Evolutionary conservation across 495 filamentous ascomycete species (phyloP).

Genomic region (Sordaria brevicollis): DNA sequence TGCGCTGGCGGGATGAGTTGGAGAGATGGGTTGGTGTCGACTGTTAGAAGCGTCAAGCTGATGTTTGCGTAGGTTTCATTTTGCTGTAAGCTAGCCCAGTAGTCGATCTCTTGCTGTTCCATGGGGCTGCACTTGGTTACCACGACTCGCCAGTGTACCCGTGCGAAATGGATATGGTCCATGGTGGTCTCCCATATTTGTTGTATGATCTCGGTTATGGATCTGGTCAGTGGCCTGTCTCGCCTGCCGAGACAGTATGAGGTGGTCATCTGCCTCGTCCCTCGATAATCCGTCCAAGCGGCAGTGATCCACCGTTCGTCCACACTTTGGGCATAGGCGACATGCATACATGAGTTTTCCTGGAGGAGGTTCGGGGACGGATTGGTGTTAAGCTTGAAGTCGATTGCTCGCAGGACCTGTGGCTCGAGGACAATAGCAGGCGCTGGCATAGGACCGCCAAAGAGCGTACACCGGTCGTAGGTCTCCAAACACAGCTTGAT

Average conservation of each 20-base stretch:
- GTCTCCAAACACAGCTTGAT: constrained; percentile 67
- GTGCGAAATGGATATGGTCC: constrained; percentile 59
- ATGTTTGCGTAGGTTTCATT: constrained; percentile 32
- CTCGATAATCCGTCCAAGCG: constrained; percentile 85
- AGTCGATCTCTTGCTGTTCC: constrained; percentile 62
- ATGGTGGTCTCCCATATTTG: constrained; percentile 84
- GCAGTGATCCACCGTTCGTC: constrained; percentile 82
- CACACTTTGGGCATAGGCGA: constrained; percentile 73
- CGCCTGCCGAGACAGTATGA: constrained; percentile 70
- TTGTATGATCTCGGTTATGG: constrained; percentile 51
- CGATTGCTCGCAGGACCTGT: constrained; percentile 57
- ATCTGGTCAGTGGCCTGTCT: constrained; percentile 41
- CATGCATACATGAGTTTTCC: constrained; percentile 74
- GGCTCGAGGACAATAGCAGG: constrained; percentile 71
- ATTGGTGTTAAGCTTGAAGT: constrained; percentile 62
- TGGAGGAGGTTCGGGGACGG: constrained; percentile 66
- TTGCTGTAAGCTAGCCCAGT: constrained; percentile 38
- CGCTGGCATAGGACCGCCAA: constrained; percentile 41
- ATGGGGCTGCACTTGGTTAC: constrained; percentile 65
- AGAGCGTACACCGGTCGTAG: constrained; percentile 71
- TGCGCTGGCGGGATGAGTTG: constrained; percentile 46
- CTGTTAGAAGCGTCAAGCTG: constrained; percentile 51
- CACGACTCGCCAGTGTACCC: constrained; percentile 71
- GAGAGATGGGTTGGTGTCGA: constrained; percentile 57
- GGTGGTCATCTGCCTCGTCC: constrained; percentile 62